Base-by-base conservation (phyloP, 2,329 filamentous ascomycete genomes). In the Fonsecaea pedrosoi region DNA sequence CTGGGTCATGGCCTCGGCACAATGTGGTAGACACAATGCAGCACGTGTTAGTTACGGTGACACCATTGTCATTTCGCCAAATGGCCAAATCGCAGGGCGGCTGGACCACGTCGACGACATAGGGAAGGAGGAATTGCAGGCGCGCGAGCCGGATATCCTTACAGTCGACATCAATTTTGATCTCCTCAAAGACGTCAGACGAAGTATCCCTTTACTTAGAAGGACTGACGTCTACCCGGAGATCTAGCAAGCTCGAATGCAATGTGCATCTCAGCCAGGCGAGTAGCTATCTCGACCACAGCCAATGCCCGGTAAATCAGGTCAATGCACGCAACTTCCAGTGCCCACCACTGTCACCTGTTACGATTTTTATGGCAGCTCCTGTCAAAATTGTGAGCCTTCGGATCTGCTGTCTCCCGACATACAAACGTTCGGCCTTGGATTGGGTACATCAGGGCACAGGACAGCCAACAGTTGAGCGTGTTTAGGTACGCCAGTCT, bases 1-100 rank as follows among this genome's bases (percentile, higher is more conserved):
- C 63, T 98, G 92, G 82, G 89, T 97, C 1, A 82, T 97, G 68
- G 94, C 94, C 9, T 89, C 94, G 0, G 94, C 93, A 45, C 94
- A 97, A 78, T 86, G 87, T 25, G 94, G 93, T 0, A 77, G 82
- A 42, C 92, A 90, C 75, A 93, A 92, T 72, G 86, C 88, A 69
- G 92, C 89, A 78, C 83, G 94, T 65, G 85, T 86, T 34, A 96
- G 92, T 78, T 97, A 95, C 79, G 94, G 94, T 0, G 90, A 92
- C 76, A 92, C 90, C 73, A 87, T 96, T 81, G 90, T 96, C 55
- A 84, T 97, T 32, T 90, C 92, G 76, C 94, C 94, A 0, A 97
- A 93, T 92, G 94, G 94, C 0, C 84, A 86, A 64, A 85, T 97
- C 0, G 75, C 92, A 48, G 84, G 89, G 3, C 84, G 90, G 74